Conservation (phyloP, 345 rosid genomes). For the Rhodamnia argentea region DNA sequence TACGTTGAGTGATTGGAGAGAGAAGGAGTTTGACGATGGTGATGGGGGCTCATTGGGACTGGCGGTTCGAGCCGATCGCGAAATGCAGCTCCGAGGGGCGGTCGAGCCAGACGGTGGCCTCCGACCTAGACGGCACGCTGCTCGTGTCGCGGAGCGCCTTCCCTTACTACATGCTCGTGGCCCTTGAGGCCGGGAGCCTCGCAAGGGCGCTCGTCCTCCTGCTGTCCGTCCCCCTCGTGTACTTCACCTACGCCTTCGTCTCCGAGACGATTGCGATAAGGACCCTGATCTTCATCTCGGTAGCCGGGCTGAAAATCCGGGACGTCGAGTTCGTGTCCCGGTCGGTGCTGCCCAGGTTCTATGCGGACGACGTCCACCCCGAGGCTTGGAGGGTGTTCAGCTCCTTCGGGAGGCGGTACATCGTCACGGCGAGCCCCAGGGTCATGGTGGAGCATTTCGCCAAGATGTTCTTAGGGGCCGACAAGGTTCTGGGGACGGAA, state of each 20-base stretch:
- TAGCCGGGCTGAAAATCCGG: conserved; percentile 50
- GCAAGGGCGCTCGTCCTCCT: conserved; percentile 54
- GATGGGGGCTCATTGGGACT: conserved; percentile 37
- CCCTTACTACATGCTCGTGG: conserved; percentile 79
- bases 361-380: conserved; percentile 82
- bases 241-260: conserved; percentile 38
- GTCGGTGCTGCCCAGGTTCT: conserved; percentile 77
- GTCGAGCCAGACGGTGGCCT: conserved; percentile 65
- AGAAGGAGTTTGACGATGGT: background rate
- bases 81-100: conserved; percentile 47
- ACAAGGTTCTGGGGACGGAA: conserved; percentile 80
- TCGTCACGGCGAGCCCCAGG: conserved; percentile 73
- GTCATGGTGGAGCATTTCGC: conserved; percentile 86
- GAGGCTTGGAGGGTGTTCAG: conserved; percentile 75
- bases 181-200: conserved; percentile 84
- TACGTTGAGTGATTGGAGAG: background rate
- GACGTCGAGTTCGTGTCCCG: conserved; percentile 73
- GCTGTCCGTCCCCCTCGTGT: conserved; percentile 61
- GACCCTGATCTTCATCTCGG: conserved; percentile 53
- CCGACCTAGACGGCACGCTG: conserved; percentile 80
- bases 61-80: conserved; percentile 38
- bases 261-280: conserved; percentile 68
- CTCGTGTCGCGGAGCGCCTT: conserved; percentile 73
- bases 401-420: conserved; percentile 63
- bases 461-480: conserved; percentile 57